Conservation (phyloP, 2,329 filamentous ascomycete species). For the Ampelomyces quisqualis region DNA sequence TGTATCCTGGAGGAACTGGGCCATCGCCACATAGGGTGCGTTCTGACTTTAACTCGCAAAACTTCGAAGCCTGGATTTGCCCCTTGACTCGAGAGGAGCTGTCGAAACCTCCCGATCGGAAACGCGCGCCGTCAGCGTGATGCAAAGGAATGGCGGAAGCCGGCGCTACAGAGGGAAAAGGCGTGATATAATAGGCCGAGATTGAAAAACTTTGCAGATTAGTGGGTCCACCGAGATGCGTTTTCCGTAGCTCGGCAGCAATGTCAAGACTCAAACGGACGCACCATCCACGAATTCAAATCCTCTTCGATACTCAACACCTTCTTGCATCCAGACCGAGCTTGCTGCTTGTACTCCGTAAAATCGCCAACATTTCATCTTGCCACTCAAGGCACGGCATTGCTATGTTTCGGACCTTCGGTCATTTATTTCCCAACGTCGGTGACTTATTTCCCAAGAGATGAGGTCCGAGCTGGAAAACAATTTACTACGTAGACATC, state of each 20-base stretch:
- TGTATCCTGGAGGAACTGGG: too few species aligned
- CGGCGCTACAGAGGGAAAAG: conserved; percentile 1
- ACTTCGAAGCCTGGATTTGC: too few species aligned
- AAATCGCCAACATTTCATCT: background rate
- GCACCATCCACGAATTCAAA: conserved; percentile 9
- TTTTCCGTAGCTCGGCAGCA: background rate
- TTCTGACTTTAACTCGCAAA: too few species aligned
- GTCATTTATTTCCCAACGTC: conserved; percentile 24
- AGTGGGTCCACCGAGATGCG: conserved; percentile 4
- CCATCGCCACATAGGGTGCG: too few species aligned
- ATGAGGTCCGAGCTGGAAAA: conserved; percentile 23
- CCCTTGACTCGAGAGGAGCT: too few species aligned
- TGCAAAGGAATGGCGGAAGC: background rate
- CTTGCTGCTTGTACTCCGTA: too few species aligned
- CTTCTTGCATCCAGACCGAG: conserved; percentile 6
- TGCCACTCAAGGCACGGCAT: conserved; percentile 18
- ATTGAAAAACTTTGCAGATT: background rate
- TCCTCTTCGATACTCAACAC: conserved; percentile 8
- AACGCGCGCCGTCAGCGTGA: background rate
- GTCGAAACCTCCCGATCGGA: background rate
- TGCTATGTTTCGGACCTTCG: conserved; percentile 7
- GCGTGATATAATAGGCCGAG: background rate
- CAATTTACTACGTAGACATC: conserved; percentile 15
- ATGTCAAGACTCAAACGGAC: conserved; percentile 5
- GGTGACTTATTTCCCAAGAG: conserved; percentile 24